phyloP scores from a whole-genome alignment of 306 rosid genomes.

The Vigna nakashimae region DNA sequence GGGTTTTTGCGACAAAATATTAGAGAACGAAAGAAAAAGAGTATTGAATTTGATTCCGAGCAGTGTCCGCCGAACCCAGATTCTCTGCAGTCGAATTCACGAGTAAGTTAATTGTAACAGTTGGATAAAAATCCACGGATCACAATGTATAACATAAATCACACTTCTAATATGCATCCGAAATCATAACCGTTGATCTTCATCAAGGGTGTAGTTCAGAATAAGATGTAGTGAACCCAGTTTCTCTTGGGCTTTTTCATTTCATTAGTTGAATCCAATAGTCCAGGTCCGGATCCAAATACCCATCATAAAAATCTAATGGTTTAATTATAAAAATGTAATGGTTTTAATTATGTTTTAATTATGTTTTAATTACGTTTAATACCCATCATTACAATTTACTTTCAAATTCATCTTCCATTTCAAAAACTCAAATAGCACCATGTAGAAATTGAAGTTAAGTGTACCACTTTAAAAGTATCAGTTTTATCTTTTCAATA shows the following conservation, averaged over 20 bases:
- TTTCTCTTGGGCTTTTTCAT: neutral
- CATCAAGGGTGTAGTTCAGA: neutral
- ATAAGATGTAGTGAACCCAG: neutral
- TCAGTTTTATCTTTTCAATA: no score
- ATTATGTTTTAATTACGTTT: no score
- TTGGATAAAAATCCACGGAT: neutral
- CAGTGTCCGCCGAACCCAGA: neutral
- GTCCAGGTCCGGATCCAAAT: no score
- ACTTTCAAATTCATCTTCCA: no score
- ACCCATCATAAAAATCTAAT: no score
- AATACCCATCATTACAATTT: no score
- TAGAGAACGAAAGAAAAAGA: neutral
- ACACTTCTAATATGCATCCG: neutral
- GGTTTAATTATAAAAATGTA: no score
- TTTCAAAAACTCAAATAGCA: no score
- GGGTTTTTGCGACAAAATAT: neutral
- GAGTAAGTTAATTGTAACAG: neutral
- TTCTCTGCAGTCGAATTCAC: neutral
- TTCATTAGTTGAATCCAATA: no score
- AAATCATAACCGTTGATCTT: neutral
- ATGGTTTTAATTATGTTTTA: no score
- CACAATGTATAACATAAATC: neutral
- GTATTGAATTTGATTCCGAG: neutral
- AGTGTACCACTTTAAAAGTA: no score
- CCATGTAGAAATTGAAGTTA: no score